Evolutionary conservation across 163 green algal genomes (phyloP).

Genomic region (Chloroidium sp.): DNA sequence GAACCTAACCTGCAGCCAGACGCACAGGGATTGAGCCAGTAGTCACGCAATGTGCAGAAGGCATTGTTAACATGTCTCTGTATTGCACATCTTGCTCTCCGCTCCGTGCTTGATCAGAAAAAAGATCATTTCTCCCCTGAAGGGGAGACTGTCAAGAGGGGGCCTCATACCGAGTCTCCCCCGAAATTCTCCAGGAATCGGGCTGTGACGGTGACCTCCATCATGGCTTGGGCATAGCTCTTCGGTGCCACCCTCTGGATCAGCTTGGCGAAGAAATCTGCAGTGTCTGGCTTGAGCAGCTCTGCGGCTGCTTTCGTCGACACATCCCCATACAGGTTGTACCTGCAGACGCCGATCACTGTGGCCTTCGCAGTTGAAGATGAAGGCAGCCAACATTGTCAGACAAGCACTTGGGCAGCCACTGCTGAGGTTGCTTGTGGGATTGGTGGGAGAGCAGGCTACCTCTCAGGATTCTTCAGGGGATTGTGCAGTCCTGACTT

Average conservation of each 20-base stretch:
- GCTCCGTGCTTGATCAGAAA: too few species aligned
- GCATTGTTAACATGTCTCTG: too few species aligned
- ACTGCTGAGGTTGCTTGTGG: too few species aligned
- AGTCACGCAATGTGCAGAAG: too few species aligned
- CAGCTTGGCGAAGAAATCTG: conserved; percentile 78
- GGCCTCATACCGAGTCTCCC: conserved; percentile 73
- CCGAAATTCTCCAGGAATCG: conserved; percentile 96
- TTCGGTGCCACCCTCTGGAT: conserved; percentile 90
- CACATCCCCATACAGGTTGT: conserved; percentile 85
- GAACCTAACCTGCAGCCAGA: conserved; percentile 73
- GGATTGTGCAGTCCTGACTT: conserved; percentile 94
- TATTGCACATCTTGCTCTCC: too few species aligned
- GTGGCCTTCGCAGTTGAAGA: too few species aligned
- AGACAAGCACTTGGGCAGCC: too few species aligned
- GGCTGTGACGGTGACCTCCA: conserved; percentile 78
- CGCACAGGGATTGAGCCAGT: too few species aligned
- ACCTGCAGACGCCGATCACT: conserved; percentile 45
- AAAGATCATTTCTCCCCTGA: too few species aligned
- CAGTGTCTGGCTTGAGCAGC: conserved; percentile 54
- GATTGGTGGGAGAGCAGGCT: neutral
- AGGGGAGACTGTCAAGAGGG: neutral
- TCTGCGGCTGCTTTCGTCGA: conserved; percentile 59
- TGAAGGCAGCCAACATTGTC: neutral
- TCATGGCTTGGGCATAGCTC: conserved; percentile 69
- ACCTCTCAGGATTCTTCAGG: conserved; percentile 88